Percentiles rank a stretch among this genome's conserved stretches.
Conservation (phyloP, 2,329 filamentous ascomycete species). For the Epichloe baconii region DNA sequence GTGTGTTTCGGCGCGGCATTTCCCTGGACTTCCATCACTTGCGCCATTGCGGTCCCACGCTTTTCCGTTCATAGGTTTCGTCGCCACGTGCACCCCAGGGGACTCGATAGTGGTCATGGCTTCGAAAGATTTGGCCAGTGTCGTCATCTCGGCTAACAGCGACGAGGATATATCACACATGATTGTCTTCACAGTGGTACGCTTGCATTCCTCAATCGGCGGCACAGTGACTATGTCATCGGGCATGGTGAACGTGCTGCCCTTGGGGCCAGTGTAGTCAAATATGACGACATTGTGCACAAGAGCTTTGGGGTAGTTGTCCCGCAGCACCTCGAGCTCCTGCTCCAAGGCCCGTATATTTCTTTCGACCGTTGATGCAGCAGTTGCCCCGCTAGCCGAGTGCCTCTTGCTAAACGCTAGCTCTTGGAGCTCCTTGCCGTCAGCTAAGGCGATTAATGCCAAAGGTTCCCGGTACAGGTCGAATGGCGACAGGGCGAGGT, state of each 20-base stretch:
- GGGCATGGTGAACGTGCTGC: slow-evolving; percentile 40
- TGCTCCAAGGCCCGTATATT: slow-evolving; percentile 48
- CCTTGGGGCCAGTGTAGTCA: slow-evolving; percentile 45
- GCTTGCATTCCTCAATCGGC: slow-evolving; percentile 50
- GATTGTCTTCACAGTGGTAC: slow-evolving; percentile 68
- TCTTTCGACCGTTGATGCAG: slow-evolving; percentile 37
- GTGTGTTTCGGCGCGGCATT: slow-evolving; percentile 39
- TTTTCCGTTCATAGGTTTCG: slow-evolving; percentile 27
- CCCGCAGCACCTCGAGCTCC: slow-evolving; percentile 57
- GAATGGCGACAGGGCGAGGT: slow-evolving; percentile 72
- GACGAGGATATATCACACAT: slow-evolving; percentile 68
- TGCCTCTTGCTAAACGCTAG: slow-evolving; percentile 39
- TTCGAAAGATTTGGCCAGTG: slow-evolving; percentile 59
- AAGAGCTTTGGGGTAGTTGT: slow-evolving; percentile 62
- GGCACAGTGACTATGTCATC: slow-evolving; percentile 61
- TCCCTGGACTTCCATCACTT: slow-evolving; percentile 24
- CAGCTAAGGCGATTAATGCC: slow-evolving; percentile 71
- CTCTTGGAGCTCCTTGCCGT: slow-evolving; percentile 56
- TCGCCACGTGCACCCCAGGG: slow-evolving; percentile 40
- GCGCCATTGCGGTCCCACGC: slow-evolving; percentile 22
- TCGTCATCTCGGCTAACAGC: slow-evolving; percentile 62
- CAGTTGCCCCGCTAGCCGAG: slow-evolving; percentile 34
- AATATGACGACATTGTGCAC: slow-evolving; percentile 72
- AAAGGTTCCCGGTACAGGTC: slow-evolving; percentile 81
- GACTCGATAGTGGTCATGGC: slow-evolving; percentile 65